Evolutionary conservation across 768 basidiomycete genomes (phyloP), one percentile per base, ranked within the genome.

Genomic region (Lentinula sp.): DNA sequence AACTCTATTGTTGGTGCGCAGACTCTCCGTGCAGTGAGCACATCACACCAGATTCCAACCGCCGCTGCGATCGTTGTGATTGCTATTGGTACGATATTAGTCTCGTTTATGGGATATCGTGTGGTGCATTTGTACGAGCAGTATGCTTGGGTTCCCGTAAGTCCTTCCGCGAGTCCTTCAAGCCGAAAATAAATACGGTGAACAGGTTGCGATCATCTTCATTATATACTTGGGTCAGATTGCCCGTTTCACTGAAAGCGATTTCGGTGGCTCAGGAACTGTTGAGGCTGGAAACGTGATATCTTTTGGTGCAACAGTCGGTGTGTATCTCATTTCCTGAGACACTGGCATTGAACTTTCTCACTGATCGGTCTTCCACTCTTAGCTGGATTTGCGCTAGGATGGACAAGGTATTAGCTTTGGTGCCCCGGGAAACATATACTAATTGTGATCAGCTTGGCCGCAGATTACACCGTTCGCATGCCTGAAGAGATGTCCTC

Each of bases 1-100:
- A 85, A 84, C 58, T 80, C 79, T 63, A 87, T 88, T 62, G 75
- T 86, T 1, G 86, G 84, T 3, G 86, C 86, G 6, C 74, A 75
- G 56, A 70, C 72, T 6, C 64, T 74, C 1, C 72, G 72, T 28
- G 72, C 70, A 21, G 55, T 56, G 13, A 56, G 55, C 55, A 56
- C 55, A 9, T 18, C 42, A 7, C 55, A 56, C 31, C 55, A 56
- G 21, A 40, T 56, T 43, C 55, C 55, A 5, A 56, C 55, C 40
- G 55, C 55, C 11, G 55, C 55, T 40, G 55, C 37, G 6, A 39
- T 56, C 21, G 28, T 56, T 21, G 40, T 56, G 8, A 56, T 56
- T 13, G 55, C 55, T 23, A 43, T 56, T 21, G 39, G 37, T 13
- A 56, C 55, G 4, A 56, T 56, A 8, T 42, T 56, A 5, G 40